Base-by-base conservation (phyloP, 345 rosid species). In the Euphorbia pulcherrima region DNA sequence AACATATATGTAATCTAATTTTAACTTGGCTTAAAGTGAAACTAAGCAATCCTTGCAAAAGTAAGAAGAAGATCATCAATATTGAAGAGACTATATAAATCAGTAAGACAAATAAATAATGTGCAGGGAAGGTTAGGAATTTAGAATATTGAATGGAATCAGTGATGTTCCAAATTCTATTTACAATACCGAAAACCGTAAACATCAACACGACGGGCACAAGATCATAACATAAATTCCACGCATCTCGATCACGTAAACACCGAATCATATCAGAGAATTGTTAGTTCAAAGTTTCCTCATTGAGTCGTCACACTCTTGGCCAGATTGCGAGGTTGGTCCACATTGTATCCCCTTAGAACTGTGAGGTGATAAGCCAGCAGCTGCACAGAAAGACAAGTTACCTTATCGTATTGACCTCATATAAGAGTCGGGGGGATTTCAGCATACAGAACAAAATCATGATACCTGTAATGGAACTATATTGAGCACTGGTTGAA, bases 301-400 rank as follows among this genome's bases (percentile, higher is more conserved):
- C 73, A 92, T 66, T 89, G 83, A 28, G 96, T 83, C 10, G 96
- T 90, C 67, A 93, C 96, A 33, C 94, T 85, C 85, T 93, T 90
- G 0, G 97, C 95, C 1, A 93, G 90, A 81, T 93, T 93, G 79
- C 94, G 84, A 39, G 98, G 96, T 76, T 93, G 97, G 72, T 90
- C 94, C 6, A 90, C 96, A 20, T 90, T 93, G 80, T 86, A 81
- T 54, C 97, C 92, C 59, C 94, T 81, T 51, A 89, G 74, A 71
- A 93, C 92, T 0, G 94, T 93, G 28, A 93, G 87, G 78, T 93
- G 96, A 85, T 90, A 90, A 13, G 88, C 97, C 83, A 90, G 71
- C 72, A 93, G 72, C 96, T 90, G 83, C 77, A 69, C 72, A 65
- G 21, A 57, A 75, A 58, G 7, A 7, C 0, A n/a, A 62, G 60